phyloP scores from a whole-genome alignment of 371 early-diverging fungal species.

The Mucor indicus region DNA sequence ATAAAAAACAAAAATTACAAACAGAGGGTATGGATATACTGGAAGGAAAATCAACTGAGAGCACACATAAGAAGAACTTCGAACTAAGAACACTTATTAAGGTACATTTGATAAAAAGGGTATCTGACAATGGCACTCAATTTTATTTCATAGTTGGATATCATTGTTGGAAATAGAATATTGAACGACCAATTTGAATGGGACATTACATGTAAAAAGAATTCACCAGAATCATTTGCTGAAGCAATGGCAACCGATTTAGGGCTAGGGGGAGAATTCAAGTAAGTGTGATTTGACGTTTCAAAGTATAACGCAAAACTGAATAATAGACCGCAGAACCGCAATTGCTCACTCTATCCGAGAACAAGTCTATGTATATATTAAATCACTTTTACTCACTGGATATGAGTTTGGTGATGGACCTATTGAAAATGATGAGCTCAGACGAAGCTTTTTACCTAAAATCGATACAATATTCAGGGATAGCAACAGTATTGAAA shows the following conservation, averaged over 20 bases:
- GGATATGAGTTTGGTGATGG: constrained; percentile 75
- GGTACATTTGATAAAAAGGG: constrained; percentile 1
- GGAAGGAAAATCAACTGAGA: constrained; percentile 3
- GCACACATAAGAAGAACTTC: constrained; percentile 10
- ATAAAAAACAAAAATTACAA: constrained; percentile 4
- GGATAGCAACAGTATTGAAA: constrained; percentile 48
- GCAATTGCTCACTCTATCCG: constrained; percentile 91
- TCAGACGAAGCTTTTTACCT: constrained; percentile 68
- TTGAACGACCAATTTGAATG: constrained; percentile 93
- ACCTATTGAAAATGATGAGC: constrained; percentile 71
- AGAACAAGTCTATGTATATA: constrained; percentile 85
- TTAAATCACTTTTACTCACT: constrained; percentile 74
- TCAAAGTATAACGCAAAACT: no score
- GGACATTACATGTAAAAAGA: constrained; percentile 69
- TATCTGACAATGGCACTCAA: background rate
- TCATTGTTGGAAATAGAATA: constrained; percentile 48
- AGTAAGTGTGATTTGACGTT: no score
- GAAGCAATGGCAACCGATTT: constrained; percentile 46
- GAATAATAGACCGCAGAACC: constrained; percentile 50
- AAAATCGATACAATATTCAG: constrained; percentile 50
- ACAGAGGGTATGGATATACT: background rate
- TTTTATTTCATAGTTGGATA: constrained; percentile 20
- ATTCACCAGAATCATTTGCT: constrained; percentile 26
- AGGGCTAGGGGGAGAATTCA: constrained; percentile 77
- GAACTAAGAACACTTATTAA: constrained; percentile 31